phyloP scores from a whole-genome alignment of 2,329 filamentous ascomycete species.

The Myriangium duriaei region DNA sequence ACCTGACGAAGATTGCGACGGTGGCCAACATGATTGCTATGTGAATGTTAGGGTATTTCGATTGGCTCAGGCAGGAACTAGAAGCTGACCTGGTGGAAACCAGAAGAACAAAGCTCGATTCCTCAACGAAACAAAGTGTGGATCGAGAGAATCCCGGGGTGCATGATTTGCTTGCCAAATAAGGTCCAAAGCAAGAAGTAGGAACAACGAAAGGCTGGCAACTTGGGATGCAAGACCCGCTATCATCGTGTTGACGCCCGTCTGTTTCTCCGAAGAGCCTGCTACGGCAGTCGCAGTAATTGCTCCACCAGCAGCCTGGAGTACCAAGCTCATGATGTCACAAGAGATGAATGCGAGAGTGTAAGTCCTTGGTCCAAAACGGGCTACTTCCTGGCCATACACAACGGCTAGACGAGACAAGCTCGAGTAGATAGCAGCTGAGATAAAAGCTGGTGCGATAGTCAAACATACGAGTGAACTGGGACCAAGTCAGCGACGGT shows the following conservation, averaged over 20 bases:
- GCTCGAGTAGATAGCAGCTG: slow-evolving; percentile 43
- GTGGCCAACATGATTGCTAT: slow-evolving; percentile 26
- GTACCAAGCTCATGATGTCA: slow-evolving; percentile 41
- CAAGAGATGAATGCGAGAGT: slow-evolving; percentile 45
- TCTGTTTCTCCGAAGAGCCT: slow-evolving; percentile 26
- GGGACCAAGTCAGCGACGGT: slow-evolving; percentile 11
- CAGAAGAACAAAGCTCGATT: no score
- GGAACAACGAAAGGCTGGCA: slow-evolving; percentile 35
- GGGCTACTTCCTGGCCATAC: slow-evolving; percentile 28
- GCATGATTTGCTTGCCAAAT: no score
- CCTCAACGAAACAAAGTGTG: no score
- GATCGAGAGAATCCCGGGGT: no score
- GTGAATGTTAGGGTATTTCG: no score
- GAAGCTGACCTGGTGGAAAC: no score
- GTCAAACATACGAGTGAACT: slow-evolving; percentile 44
- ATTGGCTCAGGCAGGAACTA: no score
- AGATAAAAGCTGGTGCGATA: slow-evolving; percentile 43
- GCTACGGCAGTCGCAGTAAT: slow-evolving; percentile 39
- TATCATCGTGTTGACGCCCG: slow-evolving; percentile 43
- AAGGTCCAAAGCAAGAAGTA: slow-evolving; percentile 25
- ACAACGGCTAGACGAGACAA: slow-evolving; percentile 43
- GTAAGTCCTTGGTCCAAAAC: slow-evolving; percentile 15
- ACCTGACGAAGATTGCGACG: slow-evolving; percentile 34
- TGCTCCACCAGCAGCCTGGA: slow-evolving; percentile 46
- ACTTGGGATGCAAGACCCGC: slow-evolving; percentile 45